Evolutionary conservation across 2,329 filamentous ascomycete species (phyloP), one percentile per base, ranked within the genome.

Genomic region (Ascochyta pisi): DNA sequence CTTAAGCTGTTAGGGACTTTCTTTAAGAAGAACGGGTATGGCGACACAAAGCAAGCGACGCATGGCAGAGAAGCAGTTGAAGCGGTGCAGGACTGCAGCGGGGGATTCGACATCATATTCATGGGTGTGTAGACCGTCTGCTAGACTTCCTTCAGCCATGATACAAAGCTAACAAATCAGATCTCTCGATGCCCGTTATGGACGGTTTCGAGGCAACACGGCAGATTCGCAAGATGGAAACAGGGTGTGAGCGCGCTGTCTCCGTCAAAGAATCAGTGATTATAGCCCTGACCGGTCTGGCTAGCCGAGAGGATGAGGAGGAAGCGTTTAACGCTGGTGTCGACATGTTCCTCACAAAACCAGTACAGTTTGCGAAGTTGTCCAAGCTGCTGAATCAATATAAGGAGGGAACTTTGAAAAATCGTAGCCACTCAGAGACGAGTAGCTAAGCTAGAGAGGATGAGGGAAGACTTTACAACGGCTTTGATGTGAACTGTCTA

Each of bases 101-200:
- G 42, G 16, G 37, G 35, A 6, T 68, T 68, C 49, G 49, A 66
- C n/a, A 53, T 63, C 45, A 64, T 72, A 22, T 47, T 70, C 6
- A 72, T 70, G 68, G 67, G 53, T 51, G 43, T 6, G 37, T 23
- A 4, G 13, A 1, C 12, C 3, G 4, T 29, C 6, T 12, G 24
- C 29, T n/a, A 16, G 6, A 22, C 16, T 8, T 15, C 1, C 10
- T 23, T 5, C 5, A 8, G 4, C 8, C 16, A 1, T 31, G 15
- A n/a, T 3, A 7, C 3, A 33, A 31, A 12, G 23, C 47, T 56
- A 31, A 56, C 9, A 13, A 1, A 10, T 10, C 24, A 33, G 53
- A 72, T 41, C 62, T 71, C 8, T 68, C 67, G 4, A 72, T 72
- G 69, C 69, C 69, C 13, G 57, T 69, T 15, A 70, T 71, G 67